These are phyloP conservation scores for Alternaria solani DNA, from an alignment of 2,329 filamentous ascomycete species.

Conservation along the genomic window DNA sequence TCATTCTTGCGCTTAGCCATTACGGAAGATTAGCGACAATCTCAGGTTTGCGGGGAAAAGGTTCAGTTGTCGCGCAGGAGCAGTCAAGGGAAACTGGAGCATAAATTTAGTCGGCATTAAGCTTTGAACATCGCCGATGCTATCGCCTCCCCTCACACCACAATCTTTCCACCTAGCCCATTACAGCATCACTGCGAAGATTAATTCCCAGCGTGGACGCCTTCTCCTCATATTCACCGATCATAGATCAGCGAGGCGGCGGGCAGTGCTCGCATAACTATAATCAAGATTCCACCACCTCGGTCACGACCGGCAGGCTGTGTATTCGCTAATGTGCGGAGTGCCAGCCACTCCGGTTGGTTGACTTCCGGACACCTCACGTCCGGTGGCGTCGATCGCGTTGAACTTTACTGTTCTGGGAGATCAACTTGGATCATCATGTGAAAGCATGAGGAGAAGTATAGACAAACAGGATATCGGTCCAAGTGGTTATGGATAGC, in stretches of 20 bases:
- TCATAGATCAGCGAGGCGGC: constrained; percentile 3
- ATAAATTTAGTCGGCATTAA: constrained; percentile 27
- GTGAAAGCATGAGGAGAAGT: background rate
- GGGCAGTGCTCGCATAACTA: constrained; percentile 2
- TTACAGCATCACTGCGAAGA: constrained; percentile 8
- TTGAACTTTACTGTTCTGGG: constrained; percentile 2
- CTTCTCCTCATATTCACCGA: constrained; percentile 14
- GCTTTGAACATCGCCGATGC: constrained; percentile 19
- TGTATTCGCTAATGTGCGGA: constrained; percentile 18
- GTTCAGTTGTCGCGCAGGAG: constrained; percentile 11
- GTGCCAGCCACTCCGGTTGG: constrained; percentile 27
- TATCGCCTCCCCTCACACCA: constrained; percentile 25
- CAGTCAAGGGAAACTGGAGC: constrained; percentile 9
- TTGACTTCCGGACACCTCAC: constrained; percentile 4
- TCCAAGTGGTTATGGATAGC: constrained; percentile 5
- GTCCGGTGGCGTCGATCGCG: constrained; percentile 11
- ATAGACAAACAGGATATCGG: background rate
- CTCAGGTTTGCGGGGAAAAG: constrained; percentile 31
- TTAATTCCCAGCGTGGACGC: constrained; percentile 7
- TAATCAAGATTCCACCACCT: background rate
- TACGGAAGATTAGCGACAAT: constrained; percentile 3
- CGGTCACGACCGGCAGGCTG: background rate
- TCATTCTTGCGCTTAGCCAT: constrained; percentile 56
- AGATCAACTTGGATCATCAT: background rate
- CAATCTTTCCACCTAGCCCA: constrained; percentile 17